These are phyloP conservation scores for Lepidium africanum DNA, from an alignment of 345 rosid genomes.

Conservation along the genomic window DNA sequence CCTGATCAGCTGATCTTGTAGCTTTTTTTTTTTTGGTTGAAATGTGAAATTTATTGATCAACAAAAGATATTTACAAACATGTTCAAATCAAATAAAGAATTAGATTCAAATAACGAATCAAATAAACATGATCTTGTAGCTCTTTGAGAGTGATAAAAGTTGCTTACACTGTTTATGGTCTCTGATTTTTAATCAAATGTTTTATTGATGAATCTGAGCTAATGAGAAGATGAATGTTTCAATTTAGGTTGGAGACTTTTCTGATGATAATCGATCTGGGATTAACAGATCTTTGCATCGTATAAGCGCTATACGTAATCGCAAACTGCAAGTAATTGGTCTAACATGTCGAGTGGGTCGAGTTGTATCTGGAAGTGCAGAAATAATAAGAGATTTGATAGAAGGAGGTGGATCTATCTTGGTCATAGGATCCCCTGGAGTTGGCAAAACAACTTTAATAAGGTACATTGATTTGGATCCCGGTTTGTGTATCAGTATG, in stretches of 20 bases:
- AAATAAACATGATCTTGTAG: too few species aligned
- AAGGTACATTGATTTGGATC: slow-evolving; percentile 42
- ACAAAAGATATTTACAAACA: too few species aligned
- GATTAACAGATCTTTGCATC: slow-evolving; percentile 81
- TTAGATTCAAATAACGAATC: too few species aligned
- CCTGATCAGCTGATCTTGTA: slow-evolving; percentile 4
- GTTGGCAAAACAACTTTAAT: slow-evolving; percentile 97
- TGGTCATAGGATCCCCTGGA: slow-evolving; percentile 93
- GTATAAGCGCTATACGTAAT: slow-evolving; percentile 92
- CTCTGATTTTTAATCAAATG: not conserved
- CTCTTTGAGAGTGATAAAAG: not conserved
- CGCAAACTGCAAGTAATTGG: slow-evolving; percentile 84
- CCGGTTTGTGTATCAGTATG: not conserved
- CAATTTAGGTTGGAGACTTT: slow-evolving; percentile 75
- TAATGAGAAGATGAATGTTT: not conserved
- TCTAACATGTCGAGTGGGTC: slow-evolving; percentile 92
- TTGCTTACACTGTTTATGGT: not conserved
- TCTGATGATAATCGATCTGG: slow-evolving; percentile 95
- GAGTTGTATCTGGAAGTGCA: slow-evolving; percentile 89
- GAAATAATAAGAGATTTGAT: slow-evolving; percentile 74
- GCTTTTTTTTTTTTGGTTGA: too few species aligned
- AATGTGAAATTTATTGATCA: too few species aligned
- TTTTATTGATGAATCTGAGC: not conserved
- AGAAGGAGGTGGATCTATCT: slow-evolving; percentile 80
- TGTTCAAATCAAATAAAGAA: too few species aligned